Evolutionary conservation across 2,329 filamentous ascomycete species (phyloP), one percentile per base, ranked within the genome.

Genomic region (Scleromitrula shiraiana): DNA sequence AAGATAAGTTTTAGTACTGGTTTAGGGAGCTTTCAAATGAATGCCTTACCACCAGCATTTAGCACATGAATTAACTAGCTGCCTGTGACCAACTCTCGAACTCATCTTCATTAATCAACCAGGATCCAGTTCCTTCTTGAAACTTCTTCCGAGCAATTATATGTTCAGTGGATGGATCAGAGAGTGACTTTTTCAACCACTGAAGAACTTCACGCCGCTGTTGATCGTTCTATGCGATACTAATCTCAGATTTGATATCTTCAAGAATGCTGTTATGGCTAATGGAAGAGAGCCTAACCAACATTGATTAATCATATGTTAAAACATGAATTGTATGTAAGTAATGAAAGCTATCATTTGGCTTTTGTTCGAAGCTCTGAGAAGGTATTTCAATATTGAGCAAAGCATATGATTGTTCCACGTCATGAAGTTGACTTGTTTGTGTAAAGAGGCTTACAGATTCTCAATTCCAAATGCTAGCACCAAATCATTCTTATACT

Each of bases 151-250:
- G 39, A 22, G 53, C 48, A 32, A 40, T n/a, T 10, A 52, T 51
- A 27, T 54, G 51, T 14, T 55, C 43, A 15, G 35, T 24, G 2
- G 55, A 55, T 9, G 51, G 49, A 38, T 51, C 22, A 19, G 53
- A 40, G 6, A 50, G 9, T 5, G 12, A 32, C 1, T 17, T 19
- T 2, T 3, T 10, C 17, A 26, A 19, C 29, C 17, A 42, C 7
- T 23, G 2, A 6, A 23, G 12, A 7, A 42, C 22, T 5, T 29
- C 24, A 2, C 5, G 2, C 5, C 27, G 17, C 4, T 42, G 15
- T 22, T 4, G 1, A 10, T 32, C 3, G 7, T 5, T 9, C 14
- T 23, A 7, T 1, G 26, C 7, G 9, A 26, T 19, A 4, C 9
- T 19, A 22, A 23, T 30, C 12, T 32, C 17, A 0, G 2, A 8